A percentile compares a stretch with the other conserved stretches of the same genome.
phyloP scores from a whole-genome alignment of 2,329 filamentous ascomycete species.

The Salinomyces thailandicus region DNA sequence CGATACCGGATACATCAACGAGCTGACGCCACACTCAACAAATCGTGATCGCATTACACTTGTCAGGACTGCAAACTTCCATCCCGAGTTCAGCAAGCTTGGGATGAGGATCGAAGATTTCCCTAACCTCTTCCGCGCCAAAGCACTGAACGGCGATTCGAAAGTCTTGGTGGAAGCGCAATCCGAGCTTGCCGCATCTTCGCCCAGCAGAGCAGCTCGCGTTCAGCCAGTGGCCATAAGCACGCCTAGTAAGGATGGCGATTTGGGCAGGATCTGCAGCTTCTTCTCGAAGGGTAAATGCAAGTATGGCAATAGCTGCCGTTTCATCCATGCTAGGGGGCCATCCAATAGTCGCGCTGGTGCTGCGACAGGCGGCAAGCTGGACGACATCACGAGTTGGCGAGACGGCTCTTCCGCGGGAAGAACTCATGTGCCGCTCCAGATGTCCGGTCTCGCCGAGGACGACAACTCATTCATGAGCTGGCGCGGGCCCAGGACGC shows the following conservation, averaged over 20 bases:
- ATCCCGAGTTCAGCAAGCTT: slow-evolving; percentile 44
- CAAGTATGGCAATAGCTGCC: slow-evolving; percentile 22
- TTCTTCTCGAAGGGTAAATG: slow-evolving; percentile 23
- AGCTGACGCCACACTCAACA: slow-evolving; percentile 44
- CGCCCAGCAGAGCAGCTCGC: background rate
- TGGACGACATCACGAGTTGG: slow-evolving; percentile 8
- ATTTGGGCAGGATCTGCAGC: too few species aligned
- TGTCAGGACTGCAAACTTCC: slow-evolving; percentile 42
- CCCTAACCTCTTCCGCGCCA: slow-evolving; percentile 42
- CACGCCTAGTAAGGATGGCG: background rate
- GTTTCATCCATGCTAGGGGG: slow-evolving; percentile 15
- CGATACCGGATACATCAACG: slow-evolving; percentile 47
- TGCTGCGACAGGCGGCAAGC: background rate
- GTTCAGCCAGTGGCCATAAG: too few species aligned
- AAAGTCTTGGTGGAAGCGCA: background rate
- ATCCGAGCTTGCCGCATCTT: background rate
- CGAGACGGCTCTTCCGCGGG: slow-evolving; percentile 6
- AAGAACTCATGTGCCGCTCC: slow-evolving; percentile 6
- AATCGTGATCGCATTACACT: slow-evolving; percentile 44
- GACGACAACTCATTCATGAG: slow-evolving; percentile 14
- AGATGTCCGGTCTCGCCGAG: slow-evolving; percentile 7
- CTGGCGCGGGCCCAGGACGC: background rate
- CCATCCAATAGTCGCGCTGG: slow-evolving; percentile 6
- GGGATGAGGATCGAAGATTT: slow-evolving; percentile 43
- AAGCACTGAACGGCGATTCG: slow-evolving; percentile 22